Percentiles rank a stretch among this genome's conserved stretches.
Conservation (phyloP, 1,284 basidiomycete species). For the Ustilago cynodontis region DNA sequence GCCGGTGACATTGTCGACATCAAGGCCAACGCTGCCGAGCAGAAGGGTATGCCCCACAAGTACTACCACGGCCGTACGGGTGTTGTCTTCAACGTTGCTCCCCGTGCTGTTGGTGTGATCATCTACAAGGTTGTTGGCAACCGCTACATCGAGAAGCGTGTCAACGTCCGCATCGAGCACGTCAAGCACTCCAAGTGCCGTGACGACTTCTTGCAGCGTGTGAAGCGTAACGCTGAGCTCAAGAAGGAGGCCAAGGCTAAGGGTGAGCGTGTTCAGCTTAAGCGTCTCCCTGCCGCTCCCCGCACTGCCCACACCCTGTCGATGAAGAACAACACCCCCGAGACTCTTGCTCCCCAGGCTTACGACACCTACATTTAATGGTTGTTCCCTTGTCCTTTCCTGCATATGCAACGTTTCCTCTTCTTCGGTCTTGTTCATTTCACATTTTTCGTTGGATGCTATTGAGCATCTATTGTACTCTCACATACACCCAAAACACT, state of each 20-base stretch:
- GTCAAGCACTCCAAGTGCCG: constrained; percentile 98
- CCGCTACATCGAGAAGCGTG: constrained; percentile 99
- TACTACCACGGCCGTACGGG: constrained; percentile 83
- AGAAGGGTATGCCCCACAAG: constrained; percentile 99
- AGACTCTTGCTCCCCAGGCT: constrained; percentile 90
- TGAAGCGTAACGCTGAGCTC: constrained; percentile 89
- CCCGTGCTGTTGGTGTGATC: constrained; percentile 93
- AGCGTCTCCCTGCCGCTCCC: constrained; percentile 87
- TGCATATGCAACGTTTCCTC: constrained; percentile 22
- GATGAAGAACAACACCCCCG: constrained; percentile 81
- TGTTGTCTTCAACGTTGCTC: constrained; percentile 98
- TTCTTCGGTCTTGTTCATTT: constrained; percentile 12
- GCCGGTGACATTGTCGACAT: constrained; percentile 99
- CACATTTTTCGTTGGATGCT: constrained; percentile 21
- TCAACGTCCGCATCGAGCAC: constrained; percentile 99
- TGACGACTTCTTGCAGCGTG: constrained; percentile 96
- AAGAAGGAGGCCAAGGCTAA: constrained; percentile 81
- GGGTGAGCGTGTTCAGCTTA: constrained; percentile 82
- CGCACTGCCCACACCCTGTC: constrained; percentile 84
- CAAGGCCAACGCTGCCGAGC: constrained; percentile 97
- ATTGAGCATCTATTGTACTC: constrained; percentile 33
- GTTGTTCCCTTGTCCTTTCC: constrained; percentile 9
- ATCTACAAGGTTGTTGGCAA: constrained; percentile 99
- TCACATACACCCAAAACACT: constrained; percentile 29
- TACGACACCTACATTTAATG: constrained; percentile 73